These are phyloP conservation scores for Chytridium lagenaria DNA, from an alignment of 371 early-diverging fungal genomes.

Conservation along the genomic window DNA sequence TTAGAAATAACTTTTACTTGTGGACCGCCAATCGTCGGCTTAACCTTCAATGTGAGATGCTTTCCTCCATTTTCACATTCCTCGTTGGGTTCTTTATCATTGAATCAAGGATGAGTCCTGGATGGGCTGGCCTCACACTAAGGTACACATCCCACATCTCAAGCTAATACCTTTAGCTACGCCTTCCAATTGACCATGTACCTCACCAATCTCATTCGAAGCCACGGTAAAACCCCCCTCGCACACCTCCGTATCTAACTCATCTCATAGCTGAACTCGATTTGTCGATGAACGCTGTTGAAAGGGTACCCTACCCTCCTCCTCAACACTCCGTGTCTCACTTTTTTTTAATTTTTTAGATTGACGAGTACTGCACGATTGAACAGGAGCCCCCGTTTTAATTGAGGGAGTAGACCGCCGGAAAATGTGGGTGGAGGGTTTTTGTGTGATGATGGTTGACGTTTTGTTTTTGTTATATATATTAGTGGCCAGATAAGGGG, in stretches of 20 bases:
- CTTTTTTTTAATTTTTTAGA: constrained; percentile 32
- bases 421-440: constrained; percentile 28
- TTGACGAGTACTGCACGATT: constrained; percentile 70
- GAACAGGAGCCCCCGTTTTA: constrained; percentile 72
- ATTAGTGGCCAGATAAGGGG: constrained; percentile 71
- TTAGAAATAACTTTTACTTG: constrained; percentile 58
- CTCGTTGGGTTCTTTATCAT: constrained; percentile 67
- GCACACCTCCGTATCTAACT: not conserved
- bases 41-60: constrained; percentile 75
- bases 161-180: constrained; percentile 54
- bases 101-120: constrained; percentile 66
- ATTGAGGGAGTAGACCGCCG: constrained; percentile 62
- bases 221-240: constrained; percentile 41
- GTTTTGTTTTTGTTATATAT: not conserved
- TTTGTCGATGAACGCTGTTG: constrained; percentile 85
- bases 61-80: constrained; percentile 74
- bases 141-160: not conserved
- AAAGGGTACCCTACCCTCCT: constrained; percentile 63
- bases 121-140: constrained; percentile 80
- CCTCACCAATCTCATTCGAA: constrained; percentile 75
- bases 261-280: constrained; percentile 70
- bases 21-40: constrained; percentile 93
- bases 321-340: not conserved
- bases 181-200: constrained; percentile 72
- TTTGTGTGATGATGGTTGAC: constrained; percentile 20